Percentiles rank a stretch among this genome's conserved stretches.
phyloP scores from a whole-genome alignment of 1,284 basidiomycete species.

The Meripilus lineatus region DNA sequence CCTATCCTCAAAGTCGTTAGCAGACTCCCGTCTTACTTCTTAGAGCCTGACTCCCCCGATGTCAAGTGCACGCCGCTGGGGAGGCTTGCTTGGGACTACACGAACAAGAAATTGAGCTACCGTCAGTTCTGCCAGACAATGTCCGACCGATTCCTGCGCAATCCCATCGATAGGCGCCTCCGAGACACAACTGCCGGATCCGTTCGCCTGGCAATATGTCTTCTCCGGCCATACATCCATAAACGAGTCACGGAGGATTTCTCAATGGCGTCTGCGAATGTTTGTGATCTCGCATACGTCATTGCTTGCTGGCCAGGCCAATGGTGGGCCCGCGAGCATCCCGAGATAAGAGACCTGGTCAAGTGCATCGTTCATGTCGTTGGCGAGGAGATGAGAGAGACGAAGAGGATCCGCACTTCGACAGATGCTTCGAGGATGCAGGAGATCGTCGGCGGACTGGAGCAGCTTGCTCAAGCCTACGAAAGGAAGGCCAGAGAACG shows the following conservation, averaged over 20 bases:
- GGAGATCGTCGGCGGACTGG: conserved; percentile 44
- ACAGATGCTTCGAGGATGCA: conserved; percentile 42
- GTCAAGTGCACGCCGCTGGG: conserved; percentile 38
- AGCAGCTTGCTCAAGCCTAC: conserved; percentile 35
- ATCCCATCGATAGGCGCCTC: conserved; percentile 47
- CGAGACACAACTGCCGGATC: conserved; percentile 63
- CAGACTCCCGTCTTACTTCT: conserved; percentile 67
- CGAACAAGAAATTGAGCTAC: conserved; percentile 53
- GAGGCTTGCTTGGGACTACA: conserved; percentile 54
- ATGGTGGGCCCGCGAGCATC: conserved; percentile 57
- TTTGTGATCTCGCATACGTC: conserved; percentile 49
- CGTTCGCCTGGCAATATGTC: conserved; percentile 56
- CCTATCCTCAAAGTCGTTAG: conserved; percentile 58
- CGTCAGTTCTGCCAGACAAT: conserved; percentile 67
- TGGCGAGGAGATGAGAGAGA: conserved; percentile 58
- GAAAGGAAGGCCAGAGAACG: conserved; percentile 19
- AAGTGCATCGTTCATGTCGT: conserved; percentile 52
- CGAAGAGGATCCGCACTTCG: conserved; percentile 34
- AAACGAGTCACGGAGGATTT: conserved; percentile 43
- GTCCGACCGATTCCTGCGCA: conserved; percentile 53
- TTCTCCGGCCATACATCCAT: conserved; percentile 68
- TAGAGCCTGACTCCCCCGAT: conserved; percentile 36
- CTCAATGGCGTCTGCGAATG: conserved; percentile 40
- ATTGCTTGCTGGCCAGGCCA: conserved; percentile 67
- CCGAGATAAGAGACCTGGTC: conserved; percentile 53